A percentile compares a stretch with the other conserved stretches of the same genome.
Conservation (phyloP, 768 basidiomycete genomes). For the Clavulina sp. region DNA sequence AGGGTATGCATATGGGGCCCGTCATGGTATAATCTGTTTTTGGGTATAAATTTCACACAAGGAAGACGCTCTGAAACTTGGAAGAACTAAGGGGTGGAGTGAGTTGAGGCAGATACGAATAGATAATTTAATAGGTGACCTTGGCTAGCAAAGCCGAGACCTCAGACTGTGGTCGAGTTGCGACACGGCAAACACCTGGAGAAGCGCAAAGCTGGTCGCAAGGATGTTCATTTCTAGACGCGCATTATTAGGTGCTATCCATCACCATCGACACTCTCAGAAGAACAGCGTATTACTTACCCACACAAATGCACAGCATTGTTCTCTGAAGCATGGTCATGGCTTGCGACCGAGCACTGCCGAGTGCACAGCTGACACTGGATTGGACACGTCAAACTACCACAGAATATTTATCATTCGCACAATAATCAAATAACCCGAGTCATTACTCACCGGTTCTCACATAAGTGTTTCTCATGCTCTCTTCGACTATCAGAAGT, state of each 20-base stretch:
- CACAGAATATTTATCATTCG: no score
- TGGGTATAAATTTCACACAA: constrained; percentile 30
- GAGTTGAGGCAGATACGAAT: not conserved
- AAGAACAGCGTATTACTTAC: constrained; percentile 17
- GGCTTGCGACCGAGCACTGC: not conserved
- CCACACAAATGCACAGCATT: constrained; percentile 36
- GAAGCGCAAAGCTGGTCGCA: constrained; percentile 2
- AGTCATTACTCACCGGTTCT: not conserved
- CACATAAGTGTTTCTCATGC: not conserved
- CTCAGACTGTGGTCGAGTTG: not conserved
- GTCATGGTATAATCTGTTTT: constrained; percentile 26
- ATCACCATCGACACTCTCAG: not conserved
- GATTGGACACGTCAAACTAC: constrained; percentile 40
- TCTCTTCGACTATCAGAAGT: constrained; percentile 3
- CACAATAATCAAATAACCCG: no score
- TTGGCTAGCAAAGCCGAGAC: not conserved
- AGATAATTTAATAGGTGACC: not conserved
- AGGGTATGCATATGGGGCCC: constrained; percentile 34
- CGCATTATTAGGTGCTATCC: not conserved
- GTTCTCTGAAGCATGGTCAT: constrained; percentile 18
- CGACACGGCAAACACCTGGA: not conserved
- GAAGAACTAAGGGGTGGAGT: constrained; percentile 5
- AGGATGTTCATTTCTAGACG: constrained; percentile 1
- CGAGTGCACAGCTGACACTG: constrained; percentile 2
- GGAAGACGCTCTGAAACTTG: constrained; percentile 33